A percentile compares a stretch with the other conserved stretches of the same genome.
Conservation (phyloP, 306 rosid genomes). For the Pueraria montana region DNA sequence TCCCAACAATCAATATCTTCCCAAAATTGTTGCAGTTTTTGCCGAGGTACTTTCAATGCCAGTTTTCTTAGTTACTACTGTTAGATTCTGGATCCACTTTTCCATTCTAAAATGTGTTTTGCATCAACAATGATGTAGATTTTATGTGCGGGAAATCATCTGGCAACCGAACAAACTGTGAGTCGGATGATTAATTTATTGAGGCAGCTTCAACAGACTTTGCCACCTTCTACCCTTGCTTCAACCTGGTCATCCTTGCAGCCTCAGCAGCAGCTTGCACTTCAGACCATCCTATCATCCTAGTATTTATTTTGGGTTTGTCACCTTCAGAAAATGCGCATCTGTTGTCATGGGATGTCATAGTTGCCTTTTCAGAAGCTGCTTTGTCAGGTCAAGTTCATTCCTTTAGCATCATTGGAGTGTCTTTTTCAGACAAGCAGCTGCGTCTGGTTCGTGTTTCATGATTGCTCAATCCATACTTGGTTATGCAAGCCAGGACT, state of each 20-base stretch:
- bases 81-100: conserved; percentile 7
- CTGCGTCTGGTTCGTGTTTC: conserved; percentile 48
- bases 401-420: conserved; percentile 36
- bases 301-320: conserved; percentile 61
- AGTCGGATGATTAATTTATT: conserved; percentile 87
- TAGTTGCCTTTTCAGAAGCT: conserved; percentile 49
- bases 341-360: conserved; percentile 47
- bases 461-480: conserved; percentile 51
- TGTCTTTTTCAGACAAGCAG: conserved; percentile 46
- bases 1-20: conserved; percentile 74
- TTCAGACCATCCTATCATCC: conserved; percentile 85
- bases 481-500: conserved; percentile 39
- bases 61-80: conserved; percentile 5
- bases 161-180: conserved; percentile 89
- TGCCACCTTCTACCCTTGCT: conserved; percentile 95
- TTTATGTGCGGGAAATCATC: conserved; percentile 85
- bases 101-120: conserved; percentile 26
- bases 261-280: conserved; percentile 97
- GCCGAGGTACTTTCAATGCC: conserved; percentile 63
- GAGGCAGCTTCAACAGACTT: conserved; percentile 91
- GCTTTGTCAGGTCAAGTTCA: conserved; percentile 42
- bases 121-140: conserved; percentile 58
- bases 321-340: conserved; percentile 32
- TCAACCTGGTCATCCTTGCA: conserved; percentile 97
- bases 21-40: conserved; percentile 76